phyloP scores from a whole-genome alignment of 2,329 filamentous ascomycete genomes.

The Didymella segeticola region DNA sequence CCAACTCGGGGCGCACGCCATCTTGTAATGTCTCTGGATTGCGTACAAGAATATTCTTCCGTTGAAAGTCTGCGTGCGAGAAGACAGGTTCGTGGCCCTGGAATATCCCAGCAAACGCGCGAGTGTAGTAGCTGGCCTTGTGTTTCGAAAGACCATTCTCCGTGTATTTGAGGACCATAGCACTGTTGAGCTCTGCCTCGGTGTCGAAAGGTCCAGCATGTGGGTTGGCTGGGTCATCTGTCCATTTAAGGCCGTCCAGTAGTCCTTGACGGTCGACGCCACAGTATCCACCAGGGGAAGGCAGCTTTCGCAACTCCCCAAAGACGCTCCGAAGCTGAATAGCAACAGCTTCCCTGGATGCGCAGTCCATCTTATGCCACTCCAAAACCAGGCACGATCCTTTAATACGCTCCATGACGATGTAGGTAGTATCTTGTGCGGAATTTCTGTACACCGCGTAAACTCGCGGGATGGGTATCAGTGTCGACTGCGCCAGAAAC shows the following conservation, averaged over 20 bases:
- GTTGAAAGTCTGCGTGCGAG: constrained; percentile 21
- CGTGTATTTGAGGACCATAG: constrained; percentile 14
- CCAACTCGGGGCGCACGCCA: constrained; percentile 27
- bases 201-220: constrained; percentile 20
- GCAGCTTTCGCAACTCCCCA: constrained; percentile 15
- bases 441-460: constrained; percentile 16
- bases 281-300: constrained; percentile 22
- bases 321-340: constrained; percentile 3
- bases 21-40: constrained; percentile 1
- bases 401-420: constrained; percentile 21
- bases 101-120: constrained; percentile 5
- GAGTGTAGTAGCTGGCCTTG: constrained; percentile 17
- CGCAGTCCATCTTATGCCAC: constrained; percentile 9
- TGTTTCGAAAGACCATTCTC: constrained; percentile 8
- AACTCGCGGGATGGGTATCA: constrained; percentile 14
- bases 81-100: constrained; percentile 15
- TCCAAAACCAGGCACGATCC: constrained; percentile 5
- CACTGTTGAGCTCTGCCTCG: constrained; percentile 16
- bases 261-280: constrained; percentile 16
- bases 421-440: constrained; percentile 3
- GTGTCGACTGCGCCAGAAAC: constrained; percentile 15
- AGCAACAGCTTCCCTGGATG: constrained; percentile 10
- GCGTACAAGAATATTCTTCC: constrained; percentile 17
- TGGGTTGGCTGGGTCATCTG: constrained; percentile 2
- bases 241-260: constrained; percentile 12